Evolutionary conservation across 2,329 filamentous ascomycete species (phyloP).

Genomic region (Byssochlamys sp.): DNA sequence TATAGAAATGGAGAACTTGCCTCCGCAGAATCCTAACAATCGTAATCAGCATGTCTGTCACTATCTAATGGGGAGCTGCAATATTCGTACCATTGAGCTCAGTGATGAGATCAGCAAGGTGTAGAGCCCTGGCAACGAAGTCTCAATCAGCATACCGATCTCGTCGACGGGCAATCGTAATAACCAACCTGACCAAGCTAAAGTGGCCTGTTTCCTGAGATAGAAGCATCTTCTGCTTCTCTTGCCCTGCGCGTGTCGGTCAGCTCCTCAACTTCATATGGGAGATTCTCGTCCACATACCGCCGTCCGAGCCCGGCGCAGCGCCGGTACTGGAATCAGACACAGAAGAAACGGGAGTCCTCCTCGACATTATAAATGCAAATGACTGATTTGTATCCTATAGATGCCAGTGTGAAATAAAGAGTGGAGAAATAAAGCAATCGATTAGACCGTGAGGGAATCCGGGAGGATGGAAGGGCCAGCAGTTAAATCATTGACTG

Average conservation of each 20-base stretch:
- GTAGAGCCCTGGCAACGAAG: conserved; percentile 31
- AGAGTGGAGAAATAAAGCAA: neutral
- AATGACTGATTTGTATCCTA: neutral
- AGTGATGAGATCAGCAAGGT: conserved; percentile 43
- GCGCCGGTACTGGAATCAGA: conserved; percentile 20
- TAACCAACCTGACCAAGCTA: conserved; percentile 39
- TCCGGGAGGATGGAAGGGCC: neutral
- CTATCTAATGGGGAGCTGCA: neutral
- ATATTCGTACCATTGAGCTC: conserved; percentile 38
- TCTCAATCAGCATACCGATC: conserved; percentile 7
- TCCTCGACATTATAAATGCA: conserved; percentile 28
- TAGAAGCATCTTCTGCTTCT: conserved; percentile 42
- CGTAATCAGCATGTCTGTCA: neutral
- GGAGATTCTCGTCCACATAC: conserved; percentile 15
- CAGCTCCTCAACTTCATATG: conserved; percentile 6
- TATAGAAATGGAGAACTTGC: conserved; percentile 21
- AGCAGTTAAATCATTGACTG: conserved; percentile 5
- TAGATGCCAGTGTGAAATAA: neutral
- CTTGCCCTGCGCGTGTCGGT: conserved; percentile 27
- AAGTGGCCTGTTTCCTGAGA: conserved; percentile 41
- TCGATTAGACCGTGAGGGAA: neutral
- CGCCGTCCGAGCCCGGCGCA: conserved; percentile 22
- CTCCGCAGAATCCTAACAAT: conserved; percentile 39
- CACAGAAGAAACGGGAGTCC: conserved; percentile 19
- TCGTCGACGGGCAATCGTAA: neutral